A percentile compares a stretch with the other conserved stretches of the same genome.
phyloP scores from a whole-genome alignment of 2,329 filamentous ascomycete species.

The Colletotrichum sp. region DNA sequence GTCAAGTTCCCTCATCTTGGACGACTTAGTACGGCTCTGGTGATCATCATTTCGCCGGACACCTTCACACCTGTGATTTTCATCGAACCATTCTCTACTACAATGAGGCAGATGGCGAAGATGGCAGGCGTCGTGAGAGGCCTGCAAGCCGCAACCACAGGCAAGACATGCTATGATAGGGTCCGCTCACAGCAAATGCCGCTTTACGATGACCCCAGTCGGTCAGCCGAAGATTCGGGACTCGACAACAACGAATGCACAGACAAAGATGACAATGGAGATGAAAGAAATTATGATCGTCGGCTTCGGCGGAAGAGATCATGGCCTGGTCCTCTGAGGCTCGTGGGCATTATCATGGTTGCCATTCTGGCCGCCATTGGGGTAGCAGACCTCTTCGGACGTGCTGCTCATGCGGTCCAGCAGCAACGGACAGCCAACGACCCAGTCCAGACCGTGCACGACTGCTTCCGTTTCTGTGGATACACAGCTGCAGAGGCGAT shows the following conservation, averaged over 20 bases:
- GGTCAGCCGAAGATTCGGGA: background rate
- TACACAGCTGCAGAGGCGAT: background rate
- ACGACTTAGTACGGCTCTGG: background rate
- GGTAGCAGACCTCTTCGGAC: background rate
- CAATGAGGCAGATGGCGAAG: background rate
- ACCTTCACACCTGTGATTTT: background rate
- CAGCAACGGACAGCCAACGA: background rate
- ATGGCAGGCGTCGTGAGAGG: background rate
- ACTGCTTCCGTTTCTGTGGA: background rate
- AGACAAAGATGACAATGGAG: background rate
- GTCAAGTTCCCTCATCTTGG: fast-evolving
- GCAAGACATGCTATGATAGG: background rate
- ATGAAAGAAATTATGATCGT: background rate
- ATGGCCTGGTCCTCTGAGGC: background rate
- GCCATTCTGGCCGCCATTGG: background rate
- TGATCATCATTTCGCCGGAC: background rate
- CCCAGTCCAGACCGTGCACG: background rate
- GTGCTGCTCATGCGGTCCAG: background rate
- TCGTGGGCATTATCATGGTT: background rate
- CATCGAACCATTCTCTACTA: background rate
- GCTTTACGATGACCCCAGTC: background rate
- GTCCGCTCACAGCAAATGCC: background rate
- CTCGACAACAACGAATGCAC: background rate
- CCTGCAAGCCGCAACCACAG: background rate
- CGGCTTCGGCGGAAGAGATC: background rate